Percentiles rank a stretch among this genome's conserved stretches.
Evolutionary conservation across 2,329 filamentous ascomycete genomes (phyloP).

Genomic region (Aspergillus pseudonomiae): DNA sequence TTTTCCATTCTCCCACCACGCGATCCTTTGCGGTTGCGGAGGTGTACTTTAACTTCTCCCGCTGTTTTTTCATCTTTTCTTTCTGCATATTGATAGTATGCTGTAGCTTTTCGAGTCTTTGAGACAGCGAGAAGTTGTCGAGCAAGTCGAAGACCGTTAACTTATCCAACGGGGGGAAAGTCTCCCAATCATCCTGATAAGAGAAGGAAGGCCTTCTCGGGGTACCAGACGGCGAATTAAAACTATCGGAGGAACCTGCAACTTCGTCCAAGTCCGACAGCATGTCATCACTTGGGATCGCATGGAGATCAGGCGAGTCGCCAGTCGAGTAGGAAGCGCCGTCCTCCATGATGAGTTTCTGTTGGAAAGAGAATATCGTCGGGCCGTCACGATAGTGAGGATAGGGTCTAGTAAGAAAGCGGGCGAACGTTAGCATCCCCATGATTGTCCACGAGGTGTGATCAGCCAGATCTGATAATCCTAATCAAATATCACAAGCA

Average conservation of each 20-base stretch:
- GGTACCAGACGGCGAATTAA: conserved; percentile 32
- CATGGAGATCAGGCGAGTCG: conserved; percentile 30
- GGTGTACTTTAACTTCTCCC: conserved; percentile 75
- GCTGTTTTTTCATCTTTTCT: conserved; percentile 80
- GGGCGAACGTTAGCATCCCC: conserved; percentile 43
- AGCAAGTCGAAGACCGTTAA: conserved; percentile 90
- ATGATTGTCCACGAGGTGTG: conserved; percentile 21
- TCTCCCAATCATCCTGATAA: conserved; percentile 87
- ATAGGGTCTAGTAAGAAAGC: conserved; percentile 42
- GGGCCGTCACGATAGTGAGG: conserved; percentile 37
- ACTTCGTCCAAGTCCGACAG: conserved; percentile 32
- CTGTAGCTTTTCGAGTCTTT: conserved; percentile 89
- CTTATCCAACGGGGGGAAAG: conserved; percentile 83
- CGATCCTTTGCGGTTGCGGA: conserved; percentile 80
- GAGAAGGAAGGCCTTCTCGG: conserved; percentile 68
- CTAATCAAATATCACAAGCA: not conserved
- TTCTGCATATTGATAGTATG: conserved; percentile 79
- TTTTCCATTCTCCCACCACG: conserved; percentile 91
- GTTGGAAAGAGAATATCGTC: conserved; percentile 41
- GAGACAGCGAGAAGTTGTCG: conserved; percentile 86
- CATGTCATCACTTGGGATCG: conserved; percentile 27
- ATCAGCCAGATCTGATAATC: not conserved
- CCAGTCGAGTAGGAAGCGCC: conserved; percentile 20
- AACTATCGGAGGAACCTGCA: conserved; percentile 28
- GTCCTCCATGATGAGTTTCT: conserved; percentile 40